These are phyloP conservation scores for Chytriomyces confervae DNA, from an alignment of 192 early-diverging fungal species.

Conservation along the genomic window DNA sequence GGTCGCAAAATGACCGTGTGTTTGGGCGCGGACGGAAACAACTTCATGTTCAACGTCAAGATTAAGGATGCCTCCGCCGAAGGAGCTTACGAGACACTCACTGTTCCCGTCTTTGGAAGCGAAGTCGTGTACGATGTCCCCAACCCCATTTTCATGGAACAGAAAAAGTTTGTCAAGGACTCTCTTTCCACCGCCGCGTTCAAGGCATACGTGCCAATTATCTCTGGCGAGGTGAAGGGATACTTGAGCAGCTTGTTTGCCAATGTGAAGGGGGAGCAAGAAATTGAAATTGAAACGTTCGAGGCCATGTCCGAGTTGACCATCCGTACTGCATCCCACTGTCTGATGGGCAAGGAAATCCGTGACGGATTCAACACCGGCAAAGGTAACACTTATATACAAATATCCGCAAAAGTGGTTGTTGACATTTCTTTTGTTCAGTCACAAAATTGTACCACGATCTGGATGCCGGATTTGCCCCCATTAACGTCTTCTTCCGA, in stretches of 20 bases:
- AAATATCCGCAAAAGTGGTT: too few species aligned
- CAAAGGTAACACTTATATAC: slow-evolving; percentile 10
- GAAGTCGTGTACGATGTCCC: slow-evolving; percentile 97
- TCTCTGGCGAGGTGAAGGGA: slow-evolving; percentile 77
- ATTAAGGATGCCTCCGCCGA: slow-evolving; percentile 85
- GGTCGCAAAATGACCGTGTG: slow-evolving; percentile 88
- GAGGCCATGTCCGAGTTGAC: slow-evolving; percentile 85
- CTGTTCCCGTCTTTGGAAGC: slow-evolving; percentile 91
- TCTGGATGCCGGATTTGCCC: slow-evolving; percentile 90
- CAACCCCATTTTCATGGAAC: slow-evolving; percentile 94
- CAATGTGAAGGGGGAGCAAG: slow-evolving; percentile 55
- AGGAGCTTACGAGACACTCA: slow-evolving; percentile 91
- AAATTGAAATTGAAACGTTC: slow-evolving; percentile 67
- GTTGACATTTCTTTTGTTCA: slow-evolving; percentile 25
- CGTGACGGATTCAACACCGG: slow-evolving; percentile 74
- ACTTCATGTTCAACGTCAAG: slow-evolving; percentile 96
- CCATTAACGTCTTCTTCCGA: slow-evolving; percentile 92
- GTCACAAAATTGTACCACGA: slow-evolving; percentile 94
- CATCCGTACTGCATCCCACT: slow-evolving; percentile 92
- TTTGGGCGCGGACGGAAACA: slow-evolving; percentile 90
- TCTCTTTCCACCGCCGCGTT: slow-evolving; percentile 87
- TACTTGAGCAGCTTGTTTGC: slow-evolving; percentile 67
- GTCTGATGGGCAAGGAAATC: slow-evolving; percentile 94
- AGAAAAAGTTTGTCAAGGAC: slow-evolving; percentile 98
- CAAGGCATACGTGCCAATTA: slow-evolving; percentile 84